phyloP scores from a whole-genome alignment of 73 alveolate genomes.

The Blepharisma japonicum region DNA sequence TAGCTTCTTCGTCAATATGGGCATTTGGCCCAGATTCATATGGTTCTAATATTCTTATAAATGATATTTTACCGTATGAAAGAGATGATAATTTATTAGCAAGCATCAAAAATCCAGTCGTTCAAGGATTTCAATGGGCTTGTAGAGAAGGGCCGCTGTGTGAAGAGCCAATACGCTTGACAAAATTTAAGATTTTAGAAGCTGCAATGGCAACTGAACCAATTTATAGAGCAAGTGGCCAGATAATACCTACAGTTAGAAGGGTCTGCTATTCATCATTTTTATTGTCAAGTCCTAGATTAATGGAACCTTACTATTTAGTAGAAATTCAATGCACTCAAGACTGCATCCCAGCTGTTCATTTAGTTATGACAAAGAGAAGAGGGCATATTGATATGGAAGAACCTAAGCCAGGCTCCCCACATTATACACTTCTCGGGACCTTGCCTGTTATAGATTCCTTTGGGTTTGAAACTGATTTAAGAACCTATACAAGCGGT shows the following conservation, averaged over 20 bases:
- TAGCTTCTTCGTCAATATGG: slow-evolving; percentile 97
- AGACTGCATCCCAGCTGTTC: slow-evolving; percentile 95
- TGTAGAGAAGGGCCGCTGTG: slow-evolving; percentile 99
- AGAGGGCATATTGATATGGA: slow-evolving; percentile 86
- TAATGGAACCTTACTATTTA: slow-evolving; percentile 95
- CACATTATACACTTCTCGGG: slow-evolving; percentile 81
- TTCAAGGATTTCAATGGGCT: slow-evolving; percentile 99
- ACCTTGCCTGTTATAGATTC: slow-evolving; percentile 98
- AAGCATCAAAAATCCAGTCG: slow-evolving; percentile 77
- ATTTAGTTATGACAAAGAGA: slow-evolving; percentile 89
- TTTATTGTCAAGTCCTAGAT: slow-evolving; percentile 96
- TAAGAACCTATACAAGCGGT: slow-evolving; percentile 93
- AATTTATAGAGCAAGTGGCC: slow-evolving; percentile 77
- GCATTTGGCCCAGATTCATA: slow-evolving; percentile 93
- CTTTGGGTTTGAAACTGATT: slow-evolving; percentile 99
- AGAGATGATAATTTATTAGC: slow-evolving; percentile 73
- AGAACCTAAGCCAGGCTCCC: slow-evolving; percentile 84
- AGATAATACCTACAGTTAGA: slow-evolving; percentile 97
- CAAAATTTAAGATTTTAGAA: slow-evolving; percentile 92
- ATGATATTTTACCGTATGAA: slow-evolving; percentile 95
- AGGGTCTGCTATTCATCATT: slow-evolving; percentile 96
- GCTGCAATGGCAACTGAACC: slow-evolving; percentile 89
- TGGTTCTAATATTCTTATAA: slow-evolving; percentile 93
- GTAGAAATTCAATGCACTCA: slow-evolving; percentile 95
- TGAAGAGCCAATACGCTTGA: slow-evolving; percentile 97